phyloP scores from a whole-genome alignment of 805 yeast species.

The Wickerhamomyces rabaulensis region DNA sequence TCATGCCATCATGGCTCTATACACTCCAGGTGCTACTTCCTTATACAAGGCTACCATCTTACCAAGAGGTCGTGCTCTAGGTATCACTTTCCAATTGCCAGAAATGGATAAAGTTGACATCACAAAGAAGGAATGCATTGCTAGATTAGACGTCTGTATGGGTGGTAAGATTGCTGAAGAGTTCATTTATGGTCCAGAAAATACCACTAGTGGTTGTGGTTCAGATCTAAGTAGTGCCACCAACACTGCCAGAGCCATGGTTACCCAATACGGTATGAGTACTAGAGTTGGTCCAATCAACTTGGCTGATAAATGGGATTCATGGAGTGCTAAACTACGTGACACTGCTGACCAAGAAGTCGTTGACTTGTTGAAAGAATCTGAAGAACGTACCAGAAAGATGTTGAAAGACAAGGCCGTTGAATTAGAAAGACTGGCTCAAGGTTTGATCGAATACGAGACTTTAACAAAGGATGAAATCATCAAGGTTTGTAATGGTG shows the following conservation, averaged over 20 bases:
- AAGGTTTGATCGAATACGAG: conserved; percentile 92
- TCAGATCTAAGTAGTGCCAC: conserved; percentile 90
- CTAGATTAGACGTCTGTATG: conserved; percentile 95
- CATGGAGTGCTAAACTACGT: conserved; percentile 86
- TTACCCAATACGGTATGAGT: conserved; percentile 94
- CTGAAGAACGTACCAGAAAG: conserved; percentile 75
- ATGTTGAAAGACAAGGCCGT: conserved; percentile 54
- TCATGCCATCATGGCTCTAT: conserved; percentile 97
- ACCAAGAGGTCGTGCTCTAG: conserved; percentile 95
- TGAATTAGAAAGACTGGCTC: conserved; percentile 84
- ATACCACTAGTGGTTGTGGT: conserved; percentile 94
- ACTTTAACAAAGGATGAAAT: conserved; percentile 89
- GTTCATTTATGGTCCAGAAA: conserved; percentile 81
- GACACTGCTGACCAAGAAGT: conserved; percentile 94
- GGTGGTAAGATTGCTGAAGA: conserved; percentile 99
- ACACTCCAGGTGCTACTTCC: conserved; percentile 91
- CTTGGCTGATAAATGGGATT: conserved; percentile 86
- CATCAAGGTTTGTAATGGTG: conserved; percentile 80
- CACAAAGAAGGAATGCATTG: conserved; percentile 83
- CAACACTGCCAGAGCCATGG: conserved; percentile 92
- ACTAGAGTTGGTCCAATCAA: conserved; percentile 89
- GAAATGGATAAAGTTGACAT: conserved; percentile 97
- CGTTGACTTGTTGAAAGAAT: conserved; percentile 61
- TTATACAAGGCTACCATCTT: conserved; percentile 93
- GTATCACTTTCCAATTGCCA: conserved; percentile 95